Evolutionary conservation across 2,329 filamentous ascomycete species (phyloP).

Genomic region (Trichophyton schoenleinii): DNA sequence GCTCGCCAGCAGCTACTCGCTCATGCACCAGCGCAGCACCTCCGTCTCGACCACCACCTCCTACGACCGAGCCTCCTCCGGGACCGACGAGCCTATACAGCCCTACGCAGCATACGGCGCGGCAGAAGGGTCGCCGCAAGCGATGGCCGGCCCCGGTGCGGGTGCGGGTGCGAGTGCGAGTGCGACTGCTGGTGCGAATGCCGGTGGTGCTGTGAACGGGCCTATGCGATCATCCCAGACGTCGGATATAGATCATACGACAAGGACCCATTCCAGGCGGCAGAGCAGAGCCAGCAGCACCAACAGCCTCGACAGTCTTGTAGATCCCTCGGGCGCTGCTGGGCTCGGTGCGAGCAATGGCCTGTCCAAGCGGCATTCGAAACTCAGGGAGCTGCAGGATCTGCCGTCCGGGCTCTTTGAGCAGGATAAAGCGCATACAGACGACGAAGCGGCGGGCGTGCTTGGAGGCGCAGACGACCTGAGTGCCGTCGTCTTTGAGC

Average conservation of each 20-base stretch:
- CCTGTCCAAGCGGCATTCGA: neutral
- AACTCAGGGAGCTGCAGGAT: neutral
- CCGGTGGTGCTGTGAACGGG: neutral
- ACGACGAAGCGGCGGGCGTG: neutral
- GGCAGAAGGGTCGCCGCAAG: neutral
- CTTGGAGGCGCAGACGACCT: neutral
- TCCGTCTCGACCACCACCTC: neutral
- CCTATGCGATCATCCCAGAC: neutral
- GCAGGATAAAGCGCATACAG: neutral
- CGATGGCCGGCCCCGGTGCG: no score
- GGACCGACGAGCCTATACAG: neutral
- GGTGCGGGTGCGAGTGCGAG: neutral
- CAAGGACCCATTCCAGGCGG: neutral
- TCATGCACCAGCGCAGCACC: slow-evolving; percentile 1
- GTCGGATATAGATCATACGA: neutral
- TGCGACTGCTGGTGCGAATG: no score
- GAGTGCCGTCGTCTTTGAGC: slow-evolving; percentile 5
- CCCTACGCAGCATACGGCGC: neutral
- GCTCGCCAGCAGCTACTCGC: neutral
- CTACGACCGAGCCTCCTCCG: neutral
- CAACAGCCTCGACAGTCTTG: neutral
- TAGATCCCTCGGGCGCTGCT: neutral
- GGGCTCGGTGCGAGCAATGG: neutral
- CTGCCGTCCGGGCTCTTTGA: neutral
- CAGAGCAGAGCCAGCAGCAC: neutral